A percentile compares a stretch with the other conserved stretches of the same genome.
These are phyloP conservation scores for Tuber brumale DNA, from an alignment of 495 filamentous ascomycete species.

Conservation along the genomic window DNA sequence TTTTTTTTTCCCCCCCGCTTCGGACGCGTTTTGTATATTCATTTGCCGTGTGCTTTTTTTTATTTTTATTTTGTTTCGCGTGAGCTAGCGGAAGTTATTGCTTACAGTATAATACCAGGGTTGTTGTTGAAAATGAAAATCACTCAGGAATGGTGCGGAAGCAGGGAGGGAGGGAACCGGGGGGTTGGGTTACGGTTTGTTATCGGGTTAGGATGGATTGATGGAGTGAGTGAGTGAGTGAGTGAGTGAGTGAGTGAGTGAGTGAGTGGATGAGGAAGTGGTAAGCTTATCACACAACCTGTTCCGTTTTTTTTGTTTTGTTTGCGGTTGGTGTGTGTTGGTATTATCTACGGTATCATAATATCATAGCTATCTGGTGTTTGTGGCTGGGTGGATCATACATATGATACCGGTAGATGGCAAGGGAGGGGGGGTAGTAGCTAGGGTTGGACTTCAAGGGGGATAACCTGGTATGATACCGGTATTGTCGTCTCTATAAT, in stretches of 20 bases:
- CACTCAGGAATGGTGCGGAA: neutral
- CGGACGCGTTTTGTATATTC: neutral
- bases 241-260: neutral
- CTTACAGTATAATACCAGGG: neutral
- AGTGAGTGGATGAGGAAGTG: neutral
- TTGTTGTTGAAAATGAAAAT: neutral
- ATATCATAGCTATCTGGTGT: no score
- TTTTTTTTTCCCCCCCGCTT: no score
- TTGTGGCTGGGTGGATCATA: no score
- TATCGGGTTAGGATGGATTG: neutral
- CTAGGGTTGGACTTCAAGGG: no score
- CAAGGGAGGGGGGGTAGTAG: no score
- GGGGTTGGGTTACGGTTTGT: neutral
- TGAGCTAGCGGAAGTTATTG: neutral
- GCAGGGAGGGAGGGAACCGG: neutral
- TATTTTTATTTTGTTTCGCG: neutral
- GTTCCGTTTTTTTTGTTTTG: neutral
- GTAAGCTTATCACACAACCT: neutral
- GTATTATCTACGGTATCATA: no score
- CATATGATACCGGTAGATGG: no score
- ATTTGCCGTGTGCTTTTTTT: neutral
- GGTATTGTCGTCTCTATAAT: no score
- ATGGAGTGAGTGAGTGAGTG: neutral
- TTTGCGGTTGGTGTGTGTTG: no score
- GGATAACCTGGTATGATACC: neutral